Evolutionary conservation across 305 asterid genomes (phyloP).

Genomic region (Euphrasia arctica): DNA sequence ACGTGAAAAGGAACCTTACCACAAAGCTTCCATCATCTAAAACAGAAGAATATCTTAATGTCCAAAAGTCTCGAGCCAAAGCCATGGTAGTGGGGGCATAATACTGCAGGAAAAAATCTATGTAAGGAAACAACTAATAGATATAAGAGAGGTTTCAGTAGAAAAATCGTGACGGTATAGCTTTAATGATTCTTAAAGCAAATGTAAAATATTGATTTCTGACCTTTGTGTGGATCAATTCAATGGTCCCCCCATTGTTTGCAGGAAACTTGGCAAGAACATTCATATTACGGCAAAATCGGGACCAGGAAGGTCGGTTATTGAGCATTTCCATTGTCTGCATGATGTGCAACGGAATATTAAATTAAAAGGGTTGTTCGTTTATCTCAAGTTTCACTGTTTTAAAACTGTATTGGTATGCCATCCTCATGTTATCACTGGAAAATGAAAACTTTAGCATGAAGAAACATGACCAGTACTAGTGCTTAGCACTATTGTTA

Average conservation of each 20-base stretch:
- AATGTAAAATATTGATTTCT: conserved; percentile 5
- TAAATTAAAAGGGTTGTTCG: not conserved
- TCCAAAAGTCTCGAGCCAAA: conserved; percentile 53
- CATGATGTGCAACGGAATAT: conserved; percentile 15
- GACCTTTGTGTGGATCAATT: conserved; percentile 42
- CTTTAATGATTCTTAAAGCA: conserved; percentile 5
- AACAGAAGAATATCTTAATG: conserved; percentile 41
- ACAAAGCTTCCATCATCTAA: conserved; percentile 41
- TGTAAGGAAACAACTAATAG: conserved; percentile 1
- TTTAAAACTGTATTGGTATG: conserved; percentile 4
- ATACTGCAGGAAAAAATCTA: conserved; percentile 29
- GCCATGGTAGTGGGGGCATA: conserved; percentile 51
- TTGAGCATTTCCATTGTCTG: conserved; percentile 43
- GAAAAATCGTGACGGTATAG: conserved; percentile 14
- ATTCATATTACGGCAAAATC: conserved; percentile 35
- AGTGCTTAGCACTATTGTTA: conserved; percentile 14
- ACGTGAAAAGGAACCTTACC: conserved; percentile 31
- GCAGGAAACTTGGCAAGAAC: conserved; percentile 33
- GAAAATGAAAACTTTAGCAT: conserved; percentile 8
- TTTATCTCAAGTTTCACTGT: conserved; percentile 6
- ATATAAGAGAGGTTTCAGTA: conserved; percentile 1
- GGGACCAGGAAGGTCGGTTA: conserved; percentile 41
- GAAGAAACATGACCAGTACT: not conserved
- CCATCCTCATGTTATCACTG: conserved; percentile 15
- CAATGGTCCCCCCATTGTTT: conserved; percentile 43